These are phyloP conservation scores for Primulina eburnea DNA, from an alignment of 257 asterid genomes.

Conservation along the genomic window DNA sequence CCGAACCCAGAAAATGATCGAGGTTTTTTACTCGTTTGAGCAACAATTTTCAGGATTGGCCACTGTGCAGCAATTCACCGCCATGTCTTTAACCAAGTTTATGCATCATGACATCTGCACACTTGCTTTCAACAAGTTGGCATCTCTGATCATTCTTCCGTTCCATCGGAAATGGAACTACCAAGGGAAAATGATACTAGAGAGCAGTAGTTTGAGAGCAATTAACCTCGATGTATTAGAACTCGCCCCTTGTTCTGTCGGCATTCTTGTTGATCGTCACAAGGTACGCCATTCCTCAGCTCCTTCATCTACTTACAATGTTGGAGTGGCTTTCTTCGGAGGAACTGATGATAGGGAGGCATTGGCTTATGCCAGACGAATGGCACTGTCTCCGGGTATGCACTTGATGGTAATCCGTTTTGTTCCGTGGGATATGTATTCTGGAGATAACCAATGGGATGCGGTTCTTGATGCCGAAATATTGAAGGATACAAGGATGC, in stretches of 20 bases:
- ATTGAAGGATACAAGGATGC: constrained; percentile 64
- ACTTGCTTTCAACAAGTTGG: constrained; percentile 60
- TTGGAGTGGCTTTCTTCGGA: constrained; percentile 71
- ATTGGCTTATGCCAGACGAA: constrained; percentile 57
- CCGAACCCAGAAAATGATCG: constrained; percentile 59
- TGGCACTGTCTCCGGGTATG: constrained; percentile 53
- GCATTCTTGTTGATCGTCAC: constrained; percentile 74
- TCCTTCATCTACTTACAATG: constrained; percentile 33
- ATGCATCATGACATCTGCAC: constrained; percentile 78
- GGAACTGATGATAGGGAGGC: constrained; percentile 91
- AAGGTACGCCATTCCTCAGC: constrained; percentile 34
- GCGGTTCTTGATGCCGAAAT: constrained; percentile 77
- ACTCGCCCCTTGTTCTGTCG: constrained; percentile 81
- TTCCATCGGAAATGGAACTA: constrained; percentile 79
- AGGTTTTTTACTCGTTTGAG: constrained; percentile 36
- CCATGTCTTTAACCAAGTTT: constrained; percentile 61
- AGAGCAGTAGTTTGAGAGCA: constrained; percentile 46
- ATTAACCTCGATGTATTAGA: constrained; percentile 57
- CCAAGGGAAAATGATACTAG: constrained; percentile 60
- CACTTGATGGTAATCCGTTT: constrained; percentile 60
- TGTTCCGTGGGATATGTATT: constrained; percentile 53
- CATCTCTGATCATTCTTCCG: constrained; percentile 63
- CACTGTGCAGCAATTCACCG: constrained; percentile 53
- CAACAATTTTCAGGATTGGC: constrained; percentile 38
- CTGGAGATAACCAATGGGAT: constrained; percentile 76